phyloP scores from a whole-genome alignment of 1,139 yeast species.

The Yamadazyma triangularis region DNA sequence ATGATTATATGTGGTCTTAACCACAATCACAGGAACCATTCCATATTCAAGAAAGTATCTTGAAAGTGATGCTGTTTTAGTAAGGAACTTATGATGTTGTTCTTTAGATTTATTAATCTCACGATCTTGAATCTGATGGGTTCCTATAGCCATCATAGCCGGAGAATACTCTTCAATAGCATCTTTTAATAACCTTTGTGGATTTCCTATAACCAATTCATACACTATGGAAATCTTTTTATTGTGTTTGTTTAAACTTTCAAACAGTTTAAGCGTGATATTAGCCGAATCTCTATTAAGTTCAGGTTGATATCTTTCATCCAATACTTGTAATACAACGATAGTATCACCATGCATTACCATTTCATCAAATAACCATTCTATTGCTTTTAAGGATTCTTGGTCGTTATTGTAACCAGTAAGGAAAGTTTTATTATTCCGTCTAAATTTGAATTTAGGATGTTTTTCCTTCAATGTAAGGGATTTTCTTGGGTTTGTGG shows the following conservation, averaged over 20 bases:
- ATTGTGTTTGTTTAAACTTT: slow-evolving; percentile 41
- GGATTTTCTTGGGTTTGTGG: slow-evolving; percentile 37
- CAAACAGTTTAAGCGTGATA: slow-evolving; percentile 36
- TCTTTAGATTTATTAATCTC: slow-evolving; percentile 4
- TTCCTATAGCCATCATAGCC: slow-evolving; percentile 61
- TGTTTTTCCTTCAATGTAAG: slow-evolving; percentile 55
- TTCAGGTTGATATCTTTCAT: slow-evolving; percentile 28
- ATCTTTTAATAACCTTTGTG: slow-evolving; percentile 48
- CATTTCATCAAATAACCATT: slow-evolving; percentile 65
- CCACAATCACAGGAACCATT: slow-evolving; percentile 64
- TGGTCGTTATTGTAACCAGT: slow-evolving; percentile 58
- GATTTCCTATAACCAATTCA: slow-evolving; percentile 62
- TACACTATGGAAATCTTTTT: slow-evolving; percentile 51
- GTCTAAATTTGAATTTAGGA: slow-evolving; percentile 47
- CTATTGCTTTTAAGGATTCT: slow-evolving; percentile 56
- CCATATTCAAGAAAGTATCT: slow-evolving; percentile 66
- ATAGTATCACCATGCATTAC: slow-evolving; percentile 62
- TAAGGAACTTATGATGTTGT: slow-evolving; percentile 40
- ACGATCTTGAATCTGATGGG: slow-evolving; percentile 36
- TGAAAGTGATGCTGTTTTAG: slow-evolving; percentile 47
- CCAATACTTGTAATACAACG: slow-evolving; percentile 56
- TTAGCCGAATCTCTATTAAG: slow-evolving; percentile 31
- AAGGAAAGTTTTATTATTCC: slow-evolving; percentile 58
- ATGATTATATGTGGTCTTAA: slow-evolving; percentile 51
- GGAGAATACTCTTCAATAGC: slow-evolving; percentile 64